Evolutionary conservation across 352 stramenopile genomes (phyloP).

Genomic region (Blastocystis sp.): DNA sequence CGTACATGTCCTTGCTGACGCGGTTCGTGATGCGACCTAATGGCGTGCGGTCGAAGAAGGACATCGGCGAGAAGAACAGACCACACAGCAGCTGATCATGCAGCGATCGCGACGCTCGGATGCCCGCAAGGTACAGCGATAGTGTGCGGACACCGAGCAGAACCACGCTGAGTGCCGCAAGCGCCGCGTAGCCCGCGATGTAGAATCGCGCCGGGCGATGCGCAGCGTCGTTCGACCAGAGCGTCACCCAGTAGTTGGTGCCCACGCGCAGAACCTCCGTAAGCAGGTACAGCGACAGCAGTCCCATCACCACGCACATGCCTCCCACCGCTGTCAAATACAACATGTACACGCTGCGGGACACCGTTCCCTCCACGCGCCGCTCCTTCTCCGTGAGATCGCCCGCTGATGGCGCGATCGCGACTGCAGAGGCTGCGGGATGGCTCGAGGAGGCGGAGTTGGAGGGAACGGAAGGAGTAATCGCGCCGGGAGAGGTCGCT

Average conservation of each 20-base stretch:
- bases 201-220: not conserved
- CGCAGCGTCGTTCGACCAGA: not conserved
- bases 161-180: not conserved
- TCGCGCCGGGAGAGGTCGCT: not conserved
- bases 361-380: not conserved
- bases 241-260: not conserved
- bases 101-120: not conserved
- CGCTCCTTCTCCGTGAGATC: not conserved
- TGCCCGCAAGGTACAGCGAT: not conserved
- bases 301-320: not conserved
- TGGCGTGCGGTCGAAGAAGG: conserved; percentile 73
- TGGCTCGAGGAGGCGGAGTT: too few species aligned
- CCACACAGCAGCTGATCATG: not conserved
- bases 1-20: conserved; percentile 64
- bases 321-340: not conserved
- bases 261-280: not conserved
- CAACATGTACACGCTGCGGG: not conserved
- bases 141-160: not conserved
- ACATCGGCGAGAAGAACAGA: conserved; percentile 63
- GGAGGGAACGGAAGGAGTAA: not conserved
- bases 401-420: too few species aligned
- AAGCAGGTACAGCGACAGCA: not conserved
- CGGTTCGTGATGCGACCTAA: conserved; percentile 70
- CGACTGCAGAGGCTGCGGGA: too few species aligned
- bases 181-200: conserved; percentile 17